Conservation (phyloP, 129 eudicot species). For the Pittosporum tobira region DNA sequence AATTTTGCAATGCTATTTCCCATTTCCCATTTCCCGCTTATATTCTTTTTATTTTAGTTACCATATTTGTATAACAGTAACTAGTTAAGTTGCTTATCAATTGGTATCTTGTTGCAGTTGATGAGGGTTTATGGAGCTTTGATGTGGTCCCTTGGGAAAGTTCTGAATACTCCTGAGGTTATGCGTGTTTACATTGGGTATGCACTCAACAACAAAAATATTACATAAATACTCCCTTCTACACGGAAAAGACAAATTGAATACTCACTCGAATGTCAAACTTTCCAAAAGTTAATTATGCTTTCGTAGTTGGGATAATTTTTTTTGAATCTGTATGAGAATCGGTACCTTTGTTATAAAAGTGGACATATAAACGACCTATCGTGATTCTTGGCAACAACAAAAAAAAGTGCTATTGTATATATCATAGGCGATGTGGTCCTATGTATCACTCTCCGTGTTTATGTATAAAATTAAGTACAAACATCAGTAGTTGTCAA, state of each 20-base stretch:
- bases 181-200: slow-evolving; percentile 95
- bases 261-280: background rate
- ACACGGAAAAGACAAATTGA: background rate
- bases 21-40: background rate
- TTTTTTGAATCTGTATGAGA: too few relatives aligned
- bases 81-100: slow-evolving; percentile 7
- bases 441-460: background rate
- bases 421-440: background rate
- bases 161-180: slow-evolving; percentile 87
- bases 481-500: background rate
- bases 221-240: background rate
- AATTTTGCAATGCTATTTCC: background rate
- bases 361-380: too few relatives aligned
- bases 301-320: too few relatives aligned
- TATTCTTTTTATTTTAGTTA: background rate
- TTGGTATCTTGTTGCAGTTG: slow-evolving; percentile 33
- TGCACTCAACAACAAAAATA: background rate
- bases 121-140: slow-evolving; percentile 96
- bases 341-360: too few relatives aligned
- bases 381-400: background rate
- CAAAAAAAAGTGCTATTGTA: background rate
- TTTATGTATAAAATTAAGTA: too few relatives aligned
- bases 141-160: slow-evolving; percentile 99
- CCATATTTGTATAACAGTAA: background rate
- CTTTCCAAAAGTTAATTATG: too few relatives aligned